Conservation (phyloP, 2,329 filamentous ascomycete genomes). For the Nothomitra cinnamomea region DNA sequence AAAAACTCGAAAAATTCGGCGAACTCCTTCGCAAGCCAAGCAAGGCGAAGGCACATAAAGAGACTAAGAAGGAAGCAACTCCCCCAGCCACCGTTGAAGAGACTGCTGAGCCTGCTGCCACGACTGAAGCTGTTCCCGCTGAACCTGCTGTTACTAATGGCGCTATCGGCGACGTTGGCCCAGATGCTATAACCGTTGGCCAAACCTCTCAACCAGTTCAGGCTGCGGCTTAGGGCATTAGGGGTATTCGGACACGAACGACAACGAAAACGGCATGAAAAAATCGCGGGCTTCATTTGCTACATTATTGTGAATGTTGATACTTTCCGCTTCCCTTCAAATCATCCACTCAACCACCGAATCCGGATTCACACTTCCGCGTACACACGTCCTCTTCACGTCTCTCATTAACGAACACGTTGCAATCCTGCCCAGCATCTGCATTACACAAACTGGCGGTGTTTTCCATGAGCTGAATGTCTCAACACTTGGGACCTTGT, state of each 20-base stretch:
- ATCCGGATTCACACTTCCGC: not conserved
- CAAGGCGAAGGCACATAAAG: not conserved
- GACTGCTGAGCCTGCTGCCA: not conserved
- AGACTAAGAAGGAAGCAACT: slow-evolving; percentile 3
- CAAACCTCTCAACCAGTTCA: not conserved
- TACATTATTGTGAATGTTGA: not conserved
- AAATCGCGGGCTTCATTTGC: not conserved
- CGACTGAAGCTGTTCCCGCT: not conserved
- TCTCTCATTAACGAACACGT: not conserved
- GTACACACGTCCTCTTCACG: not conserved
- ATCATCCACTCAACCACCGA: not conserved
- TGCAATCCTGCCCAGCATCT: not conserved
- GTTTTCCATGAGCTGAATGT: not conserved
- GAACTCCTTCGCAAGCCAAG: slow-evolving; percentile 7
- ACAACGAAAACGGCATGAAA: slow-evolving; percentile 3
- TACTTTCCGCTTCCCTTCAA: slow-evolving; percentile 1
- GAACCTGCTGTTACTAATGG: not conserved
- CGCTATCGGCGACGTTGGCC: not conserved
- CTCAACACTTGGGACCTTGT: not conserved
- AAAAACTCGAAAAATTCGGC: slow-evolving; percentile 3
- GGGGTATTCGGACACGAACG: not conserved
- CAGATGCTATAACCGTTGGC: not conserved
- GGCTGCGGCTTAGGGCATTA: not conserved
- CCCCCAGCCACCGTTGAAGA: slow-evolving; percentile 3
- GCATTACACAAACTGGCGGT: slow-evolving; percentile 3